Base-by-base conservation (phyloP, 2,329 filamentous ascomycete species). In the Pseudocercospora cruenta region DNA sequence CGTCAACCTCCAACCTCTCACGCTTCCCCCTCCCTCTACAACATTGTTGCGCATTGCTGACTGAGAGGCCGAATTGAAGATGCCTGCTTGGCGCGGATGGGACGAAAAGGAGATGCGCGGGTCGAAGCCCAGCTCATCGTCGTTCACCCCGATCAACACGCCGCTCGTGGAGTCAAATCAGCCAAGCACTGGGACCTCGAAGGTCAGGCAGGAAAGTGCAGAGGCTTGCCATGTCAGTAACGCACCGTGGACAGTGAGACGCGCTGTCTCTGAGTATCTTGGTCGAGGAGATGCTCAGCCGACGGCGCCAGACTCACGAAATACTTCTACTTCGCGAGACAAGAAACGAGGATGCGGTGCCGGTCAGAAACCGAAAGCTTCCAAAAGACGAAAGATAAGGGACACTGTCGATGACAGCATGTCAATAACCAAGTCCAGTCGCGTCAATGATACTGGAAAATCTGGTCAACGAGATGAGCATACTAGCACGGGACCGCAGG, bases 121-220 rank as follows among this genome's bases (percentile, higher is more conserved):
- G 39, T 31, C 4, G 22, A 28, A 36, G 9, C 9, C 8, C 6
- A 24, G 14, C 31, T 63, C 49, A 19, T 45, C 49, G 28, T 67
- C 60, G 19, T 73, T 73, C 62, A 73, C 71, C 12, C 53, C 71
- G 39, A 73, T 72, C 64, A 72, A 72, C 47, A 31, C 64, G 21
- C 39, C 57, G 8, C 4, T 14, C 3, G 22, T 58, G 21, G 49
- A 26, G 19, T 12, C 24, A 19, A 31, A 19, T 10, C 26, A 36
- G 19, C 10, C 26, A 26, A 43, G 39, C 39, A n/a, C 28, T 8
- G 2, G 1, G n/a, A 5, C 16, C 21, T 28, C 16, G 33, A 16
- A 58, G 3, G 55, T 58, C 16, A 36, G 14, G 55, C 19, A 9
- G 1, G 55, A 22, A 3, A 39, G 16, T 2, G 24, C 53, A 16